Base-by-base conservation (phyloP, 1,139 yeast species). In the Suhomyces yuchorum region DNA sequence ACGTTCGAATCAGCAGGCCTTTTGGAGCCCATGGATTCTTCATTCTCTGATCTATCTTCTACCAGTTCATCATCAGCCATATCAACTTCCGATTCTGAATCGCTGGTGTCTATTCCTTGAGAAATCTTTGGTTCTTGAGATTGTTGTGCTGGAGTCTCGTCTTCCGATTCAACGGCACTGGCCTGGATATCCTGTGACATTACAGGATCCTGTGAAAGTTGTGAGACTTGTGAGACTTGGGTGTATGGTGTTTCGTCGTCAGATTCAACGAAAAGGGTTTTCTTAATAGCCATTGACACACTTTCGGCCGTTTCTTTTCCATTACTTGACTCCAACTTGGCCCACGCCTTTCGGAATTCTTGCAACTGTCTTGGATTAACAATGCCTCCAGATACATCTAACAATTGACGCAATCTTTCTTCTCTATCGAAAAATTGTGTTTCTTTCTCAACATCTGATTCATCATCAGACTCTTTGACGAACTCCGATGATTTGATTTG, bases 391-490 rank as follows among this genome's bases (percentile, higher is more conserved):
- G 71, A 57, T 24, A 55, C 67, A 22, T 57, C 56, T 40, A 73
- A 61, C 51, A 74, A 59, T 35, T 61, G 68, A 50, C 89, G 77
- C 48, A 85, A 68, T 51, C 70, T 66, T 50, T 73, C 75, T 59
- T 87, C 95, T 51, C 81, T 72, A 40, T 67, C 83, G 59, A 80
- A 87, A 61, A 87, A 86, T 23, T 59, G 71, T 1, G 58, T 60
- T 50, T 79, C 82, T 45, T 73, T 65, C 47, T 84, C 91, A 15
- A 73, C 82, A 54, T 85, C 90, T 3, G 82, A 76, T 19, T 81
- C 86, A 56, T 85, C 90, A 58, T 85, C 92, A 0, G 88, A 83
- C 46, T 78, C 84, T 49, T 73, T 72, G 39, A 87, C 78, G 56
- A 68, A 81, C 51, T 81, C 85, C 2, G 83, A 66, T 0, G 85